These are phyloP conservation scores for Fusarium brevicatenulatum DNA, from an alignment of 2,329 filamentous ascomycete genomes.

Conservation along the genomic window DNA sequence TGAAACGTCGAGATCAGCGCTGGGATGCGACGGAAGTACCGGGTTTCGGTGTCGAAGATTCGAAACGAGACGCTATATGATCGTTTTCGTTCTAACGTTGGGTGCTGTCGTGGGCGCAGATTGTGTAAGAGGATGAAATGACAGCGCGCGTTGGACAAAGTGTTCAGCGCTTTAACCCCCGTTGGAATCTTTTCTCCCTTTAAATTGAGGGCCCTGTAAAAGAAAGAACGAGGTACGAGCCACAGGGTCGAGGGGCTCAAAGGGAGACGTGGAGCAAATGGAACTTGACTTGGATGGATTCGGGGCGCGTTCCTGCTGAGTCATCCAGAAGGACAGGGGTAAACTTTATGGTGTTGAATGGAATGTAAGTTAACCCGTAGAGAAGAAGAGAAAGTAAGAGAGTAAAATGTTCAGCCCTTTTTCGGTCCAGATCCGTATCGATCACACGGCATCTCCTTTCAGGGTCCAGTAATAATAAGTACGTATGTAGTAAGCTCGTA, in stretches of 20 bases:
- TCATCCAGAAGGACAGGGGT: constrained; percentile 20
- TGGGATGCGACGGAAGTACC: constrained; percentile 22
- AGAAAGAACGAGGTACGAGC: constrained; percentile 7
- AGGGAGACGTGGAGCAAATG: constrained; percentile 36
- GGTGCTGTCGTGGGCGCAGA: neutral
- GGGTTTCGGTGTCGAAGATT: constrained; percentile 17
- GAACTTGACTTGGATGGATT: neutral
- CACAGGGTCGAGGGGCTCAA: constrained; percentile 36
- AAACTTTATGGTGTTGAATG: neutral
- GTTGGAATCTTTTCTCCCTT: constrained; percentile 36
- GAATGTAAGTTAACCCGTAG: neutral
- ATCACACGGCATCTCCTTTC: constrained; percentile 4
- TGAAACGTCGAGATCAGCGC: constrained; percentile 20
- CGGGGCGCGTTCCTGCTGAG: constrained; percentile 23
- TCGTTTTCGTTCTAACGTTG: neutral
- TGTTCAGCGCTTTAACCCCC: constrained; percentile 1
- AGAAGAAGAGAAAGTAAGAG: neutral
- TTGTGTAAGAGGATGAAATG: constrained; percentile 5
- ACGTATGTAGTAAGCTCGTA: constrained; percentile 13
- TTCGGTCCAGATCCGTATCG: constrained; percentile 10
- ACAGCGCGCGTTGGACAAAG: neutral
- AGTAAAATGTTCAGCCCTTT: constrained; percentile 8
- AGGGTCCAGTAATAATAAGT: constrained; percentile 15
- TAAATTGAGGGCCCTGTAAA: constrained; percentile 9
- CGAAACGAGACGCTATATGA: constrained; percentile 4